Base-by-base conservation (phyloP, 345 rosid genomes). In the Erucastrum elatum region DNA sequence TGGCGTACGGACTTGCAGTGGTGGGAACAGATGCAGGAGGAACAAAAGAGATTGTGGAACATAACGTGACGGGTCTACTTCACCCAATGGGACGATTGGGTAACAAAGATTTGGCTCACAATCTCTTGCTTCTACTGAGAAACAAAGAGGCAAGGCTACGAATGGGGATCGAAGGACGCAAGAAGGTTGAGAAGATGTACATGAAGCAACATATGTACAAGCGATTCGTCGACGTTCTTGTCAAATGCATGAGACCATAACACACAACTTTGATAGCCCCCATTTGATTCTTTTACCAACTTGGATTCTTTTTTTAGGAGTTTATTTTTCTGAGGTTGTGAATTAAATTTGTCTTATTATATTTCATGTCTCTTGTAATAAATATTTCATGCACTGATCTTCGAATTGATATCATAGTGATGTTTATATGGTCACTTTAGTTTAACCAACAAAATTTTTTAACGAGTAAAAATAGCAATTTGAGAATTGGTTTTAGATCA, bases 11-110 rank as follows among this genome's bases (percentile, higher is more conserved):
- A 77, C 90, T 90, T 74, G 90, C 98, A 94, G 95, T 94, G 67
- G 84, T 94, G 5, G 98, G 98, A 68, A 94, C 98, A 34, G 91
- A 92, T 55, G 90, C 94, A 26, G 98, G 98, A 75, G 98, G 98
- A 75, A 90, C 97, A 11, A 87, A 83, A 82, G 97, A 90, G 86
- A 92, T 94, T 27, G 91, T 94, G 0, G 84, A 86, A 81, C 91
- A 92, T 61, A 94, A 90, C 17, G 84, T 88, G 17, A 90, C 97
- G 0, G 97, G 98, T 66, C 86, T 94, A 74, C 87, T 94, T 79
- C 97, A 94, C 82, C 88, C 97, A 0, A 78, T 83, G 11, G 97
- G 97, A 39, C 87, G 59, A 37, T 81, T 80, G 0, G 97, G 97
- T 17, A 74, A 75, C 73, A 87, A 8, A 75, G 81, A 68, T 27